These are phyloP conservation scores for Iris macrosiphon DNA, from an alignment of 106 monocot genomes.

Conservation along the genomic window DNA sequence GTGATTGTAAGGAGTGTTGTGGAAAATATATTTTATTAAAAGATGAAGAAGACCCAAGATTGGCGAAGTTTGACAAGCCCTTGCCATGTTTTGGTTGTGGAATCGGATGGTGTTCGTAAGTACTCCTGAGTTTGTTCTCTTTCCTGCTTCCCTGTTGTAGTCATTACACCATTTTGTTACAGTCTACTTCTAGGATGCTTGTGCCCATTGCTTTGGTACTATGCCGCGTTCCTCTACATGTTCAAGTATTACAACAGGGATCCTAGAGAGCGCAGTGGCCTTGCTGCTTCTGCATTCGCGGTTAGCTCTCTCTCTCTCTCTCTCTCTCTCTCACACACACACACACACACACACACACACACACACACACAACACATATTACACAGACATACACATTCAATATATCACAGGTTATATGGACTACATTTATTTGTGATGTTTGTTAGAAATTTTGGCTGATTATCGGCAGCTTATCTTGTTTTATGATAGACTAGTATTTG, in stretches of 20 bases:
- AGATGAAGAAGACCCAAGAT: slow-evolving; percentile 24
- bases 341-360: no score
- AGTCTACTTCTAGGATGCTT: slow-evolving; percentile 19
- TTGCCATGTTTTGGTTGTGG: slow-evolving; percentile 24
- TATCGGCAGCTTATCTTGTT: no score
- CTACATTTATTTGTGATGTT: no score
- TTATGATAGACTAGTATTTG: no score
- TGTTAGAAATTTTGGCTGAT: no score
- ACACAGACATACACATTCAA: no score
- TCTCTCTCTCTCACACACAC: no score
- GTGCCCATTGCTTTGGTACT: slow-evolving; percentile 18
- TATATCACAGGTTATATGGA: no score
- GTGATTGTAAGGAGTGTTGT: slow-evolving; percentile 18
- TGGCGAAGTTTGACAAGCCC: slow-evolving; percentile 18
- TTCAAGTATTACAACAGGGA: slow-evolving; percentile 20
- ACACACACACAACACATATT: no score
- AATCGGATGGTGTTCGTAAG: slow-evolving; percentile 30
- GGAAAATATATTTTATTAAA: slow-evolving; percentile 17
- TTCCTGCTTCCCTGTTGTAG: background rate
- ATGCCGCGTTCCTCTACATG: slow-evolving; percentile 11
- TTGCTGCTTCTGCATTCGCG: slow-evolving; percentile 15
- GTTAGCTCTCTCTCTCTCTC: no score
- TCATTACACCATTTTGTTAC: background rate
- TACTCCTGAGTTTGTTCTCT: no score
- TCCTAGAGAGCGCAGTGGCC: slow-evolving; percentile 25